Base-by-base conservation (phyloP, 2,329 filamentous ascomycete species). In the Apiospora sp. region DNA sequence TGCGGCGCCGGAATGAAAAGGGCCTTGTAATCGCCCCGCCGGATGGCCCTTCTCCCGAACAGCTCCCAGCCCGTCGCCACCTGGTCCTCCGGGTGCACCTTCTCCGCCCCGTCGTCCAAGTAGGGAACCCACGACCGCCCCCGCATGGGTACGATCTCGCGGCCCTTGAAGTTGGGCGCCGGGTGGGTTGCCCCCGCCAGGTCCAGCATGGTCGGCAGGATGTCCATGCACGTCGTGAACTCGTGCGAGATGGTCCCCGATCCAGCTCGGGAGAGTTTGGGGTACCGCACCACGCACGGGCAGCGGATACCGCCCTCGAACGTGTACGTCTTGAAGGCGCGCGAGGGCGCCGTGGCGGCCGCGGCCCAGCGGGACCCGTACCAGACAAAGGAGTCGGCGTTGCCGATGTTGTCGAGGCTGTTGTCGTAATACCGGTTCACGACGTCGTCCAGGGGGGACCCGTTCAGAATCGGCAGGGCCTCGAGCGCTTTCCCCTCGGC, bases 291-390 rank as follows among this genome's bases (percentile, higher is more conserved):
- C 48, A 89, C 79, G 76, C 88, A 87, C 0, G 87, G 87, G 0
- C 88, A 87, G 6, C 86, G 85, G 22, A 89, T 86, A 51, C 88
- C 88, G 6, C 88, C 85, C 68, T 86, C 84, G 0, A 83, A 85
- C 0, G 83, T 83, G 75, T 82, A 85, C 1, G 81, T 80, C 72
- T 82, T 82, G 67, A 73, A 22, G 77, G 14, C 75, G 1, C 80
- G 73, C 14, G 75, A 76, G 0, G 80, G 80, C 12, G 79, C 79
- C 13, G 78, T 81, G 12, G 79, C 75, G 1, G 80, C 81, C 8
- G 75, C 74, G 0, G 88, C 88, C 87, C 88, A 89, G 19, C 85
- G 85, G 0, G 87, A 86, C 0, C 88, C 88, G 73, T 90, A 90
- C 87, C 88, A 90, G 72, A 89, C 84, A 76, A 89, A 90, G 4